These are phyloP conservation scores for Exidia glandulosa DNA, from an alignment of 768 basidiomycete genomes.

Conservation along the genomic window DNA sequence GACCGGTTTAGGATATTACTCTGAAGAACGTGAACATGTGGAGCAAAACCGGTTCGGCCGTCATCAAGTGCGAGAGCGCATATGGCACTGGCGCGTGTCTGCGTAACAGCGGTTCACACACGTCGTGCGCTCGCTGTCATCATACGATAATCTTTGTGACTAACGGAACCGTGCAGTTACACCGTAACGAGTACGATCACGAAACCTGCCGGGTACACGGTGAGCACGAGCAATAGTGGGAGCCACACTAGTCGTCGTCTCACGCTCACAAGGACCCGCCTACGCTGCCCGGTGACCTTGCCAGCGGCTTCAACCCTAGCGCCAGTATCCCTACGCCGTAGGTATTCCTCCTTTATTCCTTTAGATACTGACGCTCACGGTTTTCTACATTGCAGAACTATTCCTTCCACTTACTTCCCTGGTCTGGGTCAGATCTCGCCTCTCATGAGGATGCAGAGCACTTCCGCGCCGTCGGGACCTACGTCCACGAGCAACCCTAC, in stretches of 20 bases:
- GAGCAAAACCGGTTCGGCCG: conserved; percentile 14
- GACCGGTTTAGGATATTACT: conserved; percentile 8
- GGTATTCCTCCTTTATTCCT: conserved; percentile 1
- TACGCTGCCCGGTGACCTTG: conserved; percentile 15
- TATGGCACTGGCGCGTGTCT: conserved; percentile 18
- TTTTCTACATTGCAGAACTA: conserved; percentile 9
- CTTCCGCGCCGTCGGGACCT: not conserved
- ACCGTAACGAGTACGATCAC: conserved; percentile 12
- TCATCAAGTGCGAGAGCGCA: conserved; percentile 19
- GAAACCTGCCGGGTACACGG: conserved; percentile 16
- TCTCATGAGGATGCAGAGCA: conserved; percentile 6
- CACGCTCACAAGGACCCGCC: conserved; percentile 9
- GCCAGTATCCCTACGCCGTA: conserved; percentile 17
- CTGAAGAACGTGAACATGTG: conserved; percentile 20
- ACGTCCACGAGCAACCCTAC: not conserved
- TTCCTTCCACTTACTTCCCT: conserved; percentile 16
- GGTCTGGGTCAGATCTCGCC: conserved; percentile 16
- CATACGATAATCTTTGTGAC: not conserved
- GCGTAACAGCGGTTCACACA: conserved; percentile 12
- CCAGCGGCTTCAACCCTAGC: conserved; percentile 14
- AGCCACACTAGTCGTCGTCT: not conserved
- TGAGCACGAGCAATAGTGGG: not conserved
- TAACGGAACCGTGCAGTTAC: not conserved
- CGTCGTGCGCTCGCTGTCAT: not conserved
- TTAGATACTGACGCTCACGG: not conserved